Evolutionary conservation across 129 eudicot species (phyloP), one percentile per base, ranked within the genome.

Genomic region (Tagetes patula): DNA sequence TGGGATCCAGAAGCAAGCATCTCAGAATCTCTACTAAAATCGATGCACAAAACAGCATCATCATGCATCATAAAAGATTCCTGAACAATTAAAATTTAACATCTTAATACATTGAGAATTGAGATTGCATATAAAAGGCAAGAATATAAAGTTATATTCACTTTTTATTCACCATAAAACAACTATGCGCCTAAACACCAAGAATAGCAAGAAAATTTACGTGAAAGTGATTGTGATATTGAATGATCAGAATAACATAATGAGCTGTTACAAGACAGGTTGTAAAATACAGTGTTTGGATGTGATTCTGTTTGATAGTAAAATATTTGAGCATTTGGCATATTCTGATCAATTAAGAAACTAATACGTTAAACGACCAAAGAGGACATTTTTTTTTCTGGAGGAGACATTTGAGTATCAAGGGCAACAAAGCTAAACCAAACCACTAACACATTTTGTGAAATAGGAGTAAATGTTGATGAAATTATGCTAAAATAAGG

Each of bases 21-120:
- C 76, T 93, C 98, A 0, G 96, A 93, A 82, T 90, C 98, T 80
- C 96, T 82, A 77, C 98, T 93, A 76, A 93, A 93, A 81, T 93
- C 95, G 66, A 87, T 90, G 72, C 89, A 93, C 33, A 89, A 78
- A 76, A 89, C 96, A 75, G 98, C 87, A 84, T 93, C 98, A 66
- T 93, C 96, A 71, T 93, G 98, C 98, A 93, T 93, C 98, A 93
- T 93, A 84, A 93, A 93, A 1, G 92, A 84, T 82, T 93, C 98
- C 98, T 93, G 82, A 71, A 85, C 49, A 63, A 47, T 6, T 38
- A 67, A 50, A 13, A n/a, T 13, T 47, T 10, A 46, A 61, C 20
- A 77, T 43, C 12, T 11, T 52, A 13, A 12, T 0, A 55, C 69
- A n/a, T 63, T 6, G 37, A 56, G 13, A 56, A n/a, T n/a, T n/a